Evolutionary conservation across 2,329 filamentous ascomycete genomes (phyloP).

Genomic region (Nannizzia gypsea): DNA sequence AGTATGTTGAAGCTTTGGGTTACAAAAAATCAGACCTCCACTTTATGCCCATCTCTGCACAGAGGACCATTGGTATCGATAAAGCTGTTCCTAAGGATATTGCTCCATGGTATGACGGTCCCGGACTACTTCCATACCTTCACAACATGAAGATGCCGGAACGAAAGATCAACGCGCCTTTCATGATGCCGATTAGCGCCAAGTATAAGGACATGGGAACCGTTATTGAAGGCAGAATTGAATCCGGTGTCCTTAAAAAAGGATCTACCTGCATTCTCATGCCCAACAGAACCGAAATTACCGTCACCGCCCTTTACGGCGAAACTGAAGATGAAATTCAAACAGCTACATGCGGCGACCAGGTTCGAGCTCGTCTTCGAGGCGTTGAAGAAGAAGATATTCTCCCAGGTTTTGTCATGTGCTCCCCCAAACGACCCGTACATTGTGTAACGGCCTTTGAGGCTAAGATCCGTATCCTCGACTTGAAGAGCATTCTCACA

Average conservation of each 20-base stretch:
- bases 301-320: constrained; percentile 76
- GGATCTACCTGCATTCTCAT: constrained; percentile 79
- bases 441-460: constrained; percentile 85
- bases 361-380: constrained; percentile 81
- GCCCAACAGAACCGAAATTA: constrained; percentile 76
- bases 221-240: constrained; percentile 94
- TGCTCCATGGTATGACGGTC: constrained; percentile 75
- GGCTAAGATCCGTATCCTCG: constrained; percentile 89
- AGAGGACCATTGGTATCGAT: constrained; percentile 78
- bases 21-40: constrained; percentile 93
- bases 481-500: constrained; percentile 85
- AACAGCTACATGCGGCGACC: constrained; percentile 79
- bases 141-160: constrained; percentile 86
- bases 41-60: constrained; percentile 94
- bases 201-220: constrained; percentile 98
- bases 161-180: constrained; percentile 90
- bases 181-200: constrained; percentile 96
- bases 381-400: constrained; percentile 98
- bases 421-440: constrained; percentile 84
- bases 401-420: constrained; percentile 87
- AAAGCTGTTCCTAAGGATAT: constrained; percentile 65
- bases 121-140: constrained; percentile 89
- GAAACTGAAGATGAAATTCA: constrained; percentile 89
- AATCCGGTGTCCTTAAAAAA: constrained; percentile 90
- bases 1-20: constrained; percentile 82